Evolutionary conservation across 2,329 filamentous ascomycete genomes (phyloP).

Genomic region (Paraphoma sp.): DNA sequence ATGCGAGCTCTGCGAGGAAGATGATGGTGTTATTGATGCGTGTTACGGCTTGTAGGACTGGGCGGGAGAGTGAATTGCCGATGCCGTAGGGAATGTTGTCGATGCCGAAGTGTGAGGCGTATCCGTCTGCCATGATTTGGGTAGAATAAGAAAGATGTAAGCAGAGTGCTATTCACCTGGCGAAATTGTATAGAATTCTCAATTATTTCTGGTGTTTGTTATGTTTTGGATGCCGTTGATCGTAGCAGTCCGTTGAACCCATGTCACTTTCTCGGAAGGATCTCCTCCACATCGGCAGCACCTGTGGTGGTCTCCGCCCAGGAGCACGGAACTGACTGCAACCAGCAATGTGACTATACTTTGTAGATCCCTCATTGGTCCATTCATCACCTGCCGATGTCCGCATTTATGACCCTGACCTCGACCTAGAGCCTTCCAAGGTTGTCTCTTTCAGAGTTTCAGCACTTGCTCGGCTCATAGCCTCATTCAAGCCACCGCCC

Average conservation of each 20-base stretch:
- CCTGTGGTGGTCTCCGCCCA: not conserved
- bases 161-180: no score
- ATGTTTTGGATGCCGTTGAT: not conserved
- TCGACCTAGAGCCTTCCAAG: no score
- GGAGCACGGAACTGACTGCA: not conserved
- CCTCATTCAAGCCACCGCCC: no score
- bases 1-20: constrained; percentile 56
- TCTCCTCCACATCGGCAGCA: constrained; percentile 18
- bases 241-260: not conserved
- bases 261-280: constrained; percentile 7
- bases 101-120: constrained; percentile 37
- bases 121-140: constrained; percentile 24
- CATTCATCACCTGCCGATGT: no score
- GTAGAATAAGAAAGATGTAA: no score
- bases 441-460: no score
- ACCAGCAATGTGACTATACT: not conserved
- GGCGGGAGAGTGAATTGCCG: constrained; percentile 27
- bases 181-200: no score
- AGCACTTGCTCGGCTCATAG: no score
- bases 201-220: no score
- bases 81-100: constrained; percentile 44
- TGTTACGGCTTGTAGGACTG: constrained; percentile 56
- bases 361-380: no score
- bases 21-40: constrained; percentile 59
- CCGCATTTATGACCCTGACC: no score